Base-by-base conservation (phyloP, 2,329 filamentous ascomycete genomes). In the Westerdykella ornata region DNA sequence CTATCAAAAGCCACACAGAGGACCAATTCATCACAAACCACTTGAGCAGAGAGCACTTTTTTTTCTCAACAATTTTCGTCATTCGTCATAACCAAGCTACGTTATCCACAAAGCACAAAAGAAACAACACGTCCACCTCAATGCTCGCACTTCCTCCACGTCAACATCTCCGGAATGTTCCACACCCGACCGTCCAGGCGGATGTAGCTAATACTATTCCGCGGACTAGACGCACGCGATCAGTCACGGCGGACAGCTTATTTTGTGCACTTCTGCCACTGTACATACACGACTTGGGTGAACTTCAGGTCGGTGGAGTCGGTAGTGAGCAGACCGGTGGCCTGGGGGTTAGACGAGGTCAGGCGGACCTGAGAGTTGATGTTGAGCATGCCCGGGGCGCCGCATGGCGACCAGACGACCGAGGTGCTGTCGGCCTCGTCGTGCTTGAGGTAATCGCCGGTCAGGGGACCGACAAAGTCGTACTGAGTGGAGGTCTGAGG, bases 381-480 rank as follows among this genome's bases (percentile, higher is more conserved):
- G 63, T 76, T 76, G 52, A 76, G 66, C 47, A 72, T 61, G 43
- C 71, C 71, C 30, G 69, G 65, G 16, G 61, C 56, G 39, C 73
- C 72, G 61, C 73, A 76, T 13, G 72, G 72, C 37, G 72, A 75
- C 73, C 73, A 76, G 45, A 76, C 70, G 31, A 66, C 64, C 28
- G 69, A 70, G 32, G 68, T 66, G 51, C 67, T 63, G 38, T 68
- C 65, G 43, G 73, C 66, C 38, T 60, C 47, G 46, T 67, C 63
- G 50, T 64, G 56, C 58, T 67, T 67, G 40, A 65, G 52, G 50
- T 66, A 67, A 46, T 66, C 61, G 38, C 61, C 62, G 32, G 47
- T 59, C 12, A 57, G 45, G n/a, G 64, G 64, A n/a, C 64, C 63
- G 2, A 55, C 59, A 56, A 74, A 70, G 18, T 46, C 59, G 46